Evolutionary conservation across 768 basidiomycete genomes (phyloP), one percentile per base, ranked within the genome.

Genomic region (Naganishia friedmannii): DNA sequence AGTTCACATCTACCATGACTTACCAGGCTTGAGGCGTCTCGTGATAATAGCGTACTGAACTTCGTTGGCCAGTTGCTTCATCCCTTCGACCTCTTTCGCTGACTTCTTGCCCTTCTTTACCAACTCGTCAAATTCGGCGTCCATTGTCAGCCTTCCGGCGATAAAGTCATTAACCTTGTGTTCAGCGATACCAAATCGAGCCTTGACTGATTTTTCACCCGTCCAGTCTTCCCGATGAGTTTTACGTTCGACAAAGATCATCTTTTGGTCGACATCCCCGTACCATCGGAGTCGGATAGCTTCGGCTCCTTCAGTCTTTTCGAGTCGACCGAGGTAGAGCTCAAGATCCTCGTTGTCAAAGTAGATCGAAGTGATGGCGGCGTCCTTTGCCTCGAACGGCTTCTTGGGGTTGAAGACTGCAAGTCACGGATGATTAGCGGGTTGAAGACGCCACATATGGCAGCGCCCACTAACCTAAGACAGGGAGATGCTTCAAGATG

Each of bases 241-340:
- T 71, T 85, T 85, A 53, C 84, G 81, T 77, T 85, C 84, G 56
- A 84, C 83, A 73, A 82, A 82, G 68, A 82, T 79, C 79, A 89
- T 91, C 78, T 90, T 92, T 63, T 85, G 86, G 69, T 87, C 85
- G 68, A 87, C 87, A 77, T 92, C 93, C 13, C 96, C 96, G 77
- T 99, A 99, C 96, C 96, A 98, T 42, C 96, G 87, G 71, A 99
- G 83, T 55, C 96, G 92, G 69, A 99, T 86, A 19, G 96, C 96
- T 80, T 99, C 93, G 1, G 96, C 96, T 3, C 96, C 96, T 83
- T 98, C 96, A 0, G 93, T 96, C 85, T 99, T 99, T 82, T 99
- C 96, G 46, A 98, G 83, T 28, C 96, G 88, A 53, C 96, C 96
- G 15, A 99, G 88, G 76, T 99, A 99, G 6, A 99, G 85, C 67